Evolutionary conservation across 371 early-diverging fungal species (phyloP).

Genomic region (Encephalitozoon intestinalis): DNA sequence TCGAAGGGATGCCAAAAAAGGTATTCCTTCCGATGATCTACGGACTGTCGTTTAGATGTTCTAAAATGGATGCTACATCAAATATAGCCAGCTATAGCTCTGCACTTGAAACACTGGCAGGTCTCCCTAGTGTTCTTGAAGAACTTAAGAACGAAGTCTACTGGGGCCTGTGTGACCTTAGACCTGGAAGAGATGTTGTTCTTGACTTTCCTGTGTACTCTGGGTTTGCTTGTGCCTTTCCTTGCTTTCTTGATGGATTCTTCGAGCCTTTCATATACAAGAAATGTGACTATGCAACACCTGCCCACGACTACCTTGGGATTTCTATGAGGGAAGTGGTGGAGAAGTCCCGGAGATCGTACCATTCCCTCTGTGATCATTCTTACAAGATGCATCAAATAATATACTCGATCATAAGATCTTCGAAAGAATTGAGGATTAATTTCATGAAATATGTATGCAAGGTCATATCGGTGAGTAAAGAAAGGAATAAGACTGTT

Average conservation of each 20-base stretch:
- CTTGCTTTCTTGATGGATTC: slow-evolving; percentile 39
- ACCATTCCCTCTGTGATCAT: not conserved
- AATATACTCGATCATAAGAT: not conserved
- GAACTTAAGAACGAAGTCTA: not conserved
- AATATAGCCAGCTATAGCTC: not conserved
- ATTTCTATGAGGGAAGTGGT: not conserved
- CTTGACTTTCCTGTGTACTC: not conserved
- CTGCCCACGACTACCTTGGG: not conserved
- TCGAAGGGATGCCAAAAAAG: not conserved
- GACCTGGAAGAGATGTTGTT: not conserved
- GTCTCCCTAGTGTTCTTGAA: not conserved
- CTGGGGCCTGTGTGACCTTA: not conserved
- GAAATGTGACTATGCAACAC: not conserved
- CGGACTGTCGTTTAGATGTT: slow-evolving; percentile 1
- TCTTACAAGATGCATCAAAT: not conserved
- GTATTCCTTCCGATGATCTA: not conserved
- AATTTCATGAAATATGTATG: slow-evolving; percentile 47
- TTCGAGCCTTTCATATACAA: slow-evolving; percentile 32
- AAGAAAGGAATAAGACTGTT: slow-evolving; percentile 38
- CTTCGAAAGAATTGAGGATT: slow-evolving; percentile 18
- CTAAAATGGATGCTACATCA: not conserved
- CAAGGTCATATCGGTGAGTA: slow-evolving; percentile 13
- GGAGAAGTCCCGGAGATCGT: not conserved
- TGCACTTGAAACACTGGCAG: not conserved
- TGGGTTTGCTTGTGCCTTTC: not conserved